Conservation (phyloP, 495 filamentous ascomycete genomes). For the Friedmanniomyces simplex region DNA sequence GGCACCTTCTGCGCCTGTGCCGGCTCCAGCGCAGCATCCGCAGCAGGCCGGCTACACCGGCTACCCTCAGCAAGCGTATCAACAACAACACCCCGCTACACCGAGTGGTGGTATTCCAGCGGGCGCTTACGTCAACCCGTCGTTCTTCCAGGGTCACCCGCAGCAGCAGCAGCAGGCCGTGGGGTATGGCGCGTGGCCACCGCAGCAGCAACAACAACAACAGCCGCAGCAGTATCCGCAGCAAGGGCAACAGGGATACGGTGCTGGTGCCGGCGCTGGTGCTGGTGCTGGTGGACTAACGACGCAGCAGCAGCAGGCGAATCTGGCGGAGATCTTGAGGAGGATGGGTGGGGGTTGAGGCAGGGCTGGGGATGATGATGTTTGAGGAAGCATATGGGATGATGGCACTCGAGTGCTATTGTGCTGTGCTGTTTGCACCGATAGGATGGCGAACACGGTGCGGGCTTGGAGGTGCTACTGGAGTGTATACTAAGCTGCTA, state of each 20-base stretch:
- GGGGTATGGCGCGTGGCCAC: too few species aligned
- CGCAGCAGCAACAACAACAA: constrained; percentile 1
- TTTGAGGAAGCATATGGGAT: too few species aligned
- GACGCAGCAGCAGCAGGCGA: constrained; percentile 4
- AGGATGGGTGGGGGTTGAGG: constrained; percentile 1
- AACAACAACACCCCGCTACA: not conserved
- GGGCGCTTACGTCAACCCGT: constrained; percentile 16
- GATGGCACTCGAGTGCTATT: too few species aligned
- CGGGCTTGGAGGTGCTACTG: too few species aligned
- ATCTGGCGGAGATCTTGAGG: constrained; percentile 13
- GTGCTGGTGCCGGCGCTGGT: not conserved
- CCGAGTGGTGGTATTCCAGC: not conserved
- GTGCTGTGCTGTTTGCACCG: too few species aligned
- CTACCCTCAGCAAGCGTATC: not conserved
- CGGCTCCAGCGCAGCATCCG: not conserved
- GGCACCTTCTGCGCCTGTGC: not conserved
- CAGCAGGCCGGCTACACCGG: not conserved
- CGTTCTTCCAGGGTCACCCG: constrained; percentile 10
- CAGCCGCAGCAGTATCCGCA: constrained; percentile 12
- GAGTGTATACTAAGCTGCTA: too few species aligned
- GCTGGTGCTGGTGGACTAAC: not conserved
- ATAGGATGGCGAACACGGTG: too few species aligned
- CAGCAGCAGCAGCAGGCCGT: constrained; percentile 1
- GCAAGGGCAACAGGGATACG: constrained; percentile 9
- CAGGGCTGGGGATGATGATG: too few species aligned